A percentile compares a stretch with the other conserved stretches of the same genome.
Evolutionary conservation across 148 eudicot genomes (phyloP).

Genomic region (Linanthus parryae): DNA sequence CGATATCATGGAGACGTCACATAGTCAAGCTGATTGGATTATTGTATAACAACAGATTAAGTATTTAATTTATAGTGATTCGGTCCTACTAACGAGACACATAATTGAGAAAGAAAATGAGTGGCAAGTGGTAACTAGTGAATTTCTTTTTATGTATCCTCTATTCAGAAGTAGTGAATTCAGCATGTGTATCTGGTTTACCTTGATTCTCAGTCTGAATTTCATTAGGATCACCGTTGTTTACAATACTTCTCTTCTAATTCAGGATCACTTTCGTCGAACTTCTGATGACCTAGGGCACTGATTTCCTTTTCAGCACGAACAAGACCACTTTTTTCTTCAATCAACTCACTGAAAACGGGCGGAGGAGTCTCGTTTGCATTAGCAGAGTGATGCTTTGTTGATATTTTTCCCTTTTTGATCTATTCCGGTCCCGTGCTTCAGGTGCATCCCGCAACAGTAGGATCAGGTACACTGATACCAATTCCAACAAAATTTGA

Average conservation of each 20-base stretch:
- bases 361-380: conserved; percentile 10
- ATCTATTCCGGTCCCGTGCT: conserved; percentile 11
- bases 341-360: conserved; percentile 7
- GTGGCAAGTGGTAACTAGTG: too few relatives aligned
- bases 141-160: too few relatives aligned
- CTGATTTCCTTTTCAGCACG: conserved; percentile 9
- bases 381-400: conserved; percentile 21
- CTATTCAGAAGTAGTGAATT: too few relatives aligned
- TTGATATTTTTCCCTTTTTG: conserved; percentile 17
- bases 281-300: not conserved
- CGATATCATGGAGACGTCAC: too few relatives aligned
- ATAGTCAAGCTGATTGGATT: too few relatives aligned
- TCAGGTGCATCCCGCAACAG: conserved; percentile 16
- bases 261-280: conserved; percentile 10
- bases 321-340: conserved; percentile 9
- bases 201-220: conserved; percentile 9
- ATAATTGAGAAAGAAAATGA: too few relatives aligned
- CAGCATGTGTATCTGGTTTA: not conserved
- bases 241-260: conserved; percentile 11
- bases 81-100: too few relatives aligned
- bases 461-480: conserved; percentile 10
- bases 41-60: too few relatives aligned
- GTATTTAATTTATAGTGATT: too few relatives aligned
- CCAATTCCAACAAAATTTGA: conserved; percentile 13
- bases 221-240: conserved; percentile 12